Evolutionary conservation across 1,139 yeast genomes (phyloP).

Genomic region (Geotrichum carabidarum): DNA sequence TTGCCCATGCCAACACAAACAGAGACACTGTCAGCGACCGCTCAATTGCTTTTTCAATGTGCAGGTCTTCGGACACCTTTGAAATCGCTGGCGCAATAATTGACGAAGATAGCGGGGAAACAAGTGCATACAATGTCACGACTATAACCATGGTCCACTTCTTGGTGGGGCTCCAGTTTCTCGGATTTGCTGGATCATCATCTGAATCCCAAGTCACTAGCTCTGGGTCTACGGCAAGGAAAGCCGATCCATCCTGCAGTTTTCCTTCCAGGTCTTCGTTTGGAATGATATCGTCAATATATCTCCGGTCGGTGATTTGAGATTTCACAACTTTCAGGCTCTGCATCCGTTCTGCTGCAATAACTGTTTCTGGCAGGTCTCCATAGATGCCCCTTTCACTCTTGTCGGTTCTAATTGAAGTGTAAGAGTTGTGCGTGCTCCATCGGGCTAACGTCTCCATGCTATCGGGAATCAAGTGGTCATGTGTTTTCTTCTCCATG

Average conservation of each 20-base stretch:
- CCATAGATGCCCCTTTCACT: conserved; percentile 16
- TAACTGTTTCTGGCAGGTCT: conserved; percentile 6
- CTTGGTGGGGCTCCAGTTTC: conserved; percentile 49
- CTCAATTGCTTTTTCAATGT: conserved; percentile 40
- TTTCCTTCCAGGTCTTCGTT: conserved; percentile 13
- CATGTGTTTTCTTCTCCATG: neutral
- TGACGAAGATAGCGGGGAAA: conserved; percentile 58
- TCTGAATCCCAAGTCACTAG: conserved; percentile 61
- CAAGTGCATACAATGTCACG: conserved; percentile 51
- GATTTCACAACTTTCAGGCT: conserved; percentile 6
- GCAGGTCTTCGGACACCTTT: conserved; percentile 43
- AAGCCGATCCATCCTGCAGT: conserved; percentile 45
- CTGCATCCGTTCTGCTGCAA: conserved; percentile 10
- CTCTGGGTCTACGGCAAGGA: conserved; percentile 52
- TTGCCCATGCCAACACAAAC: conserved; percentile 59
- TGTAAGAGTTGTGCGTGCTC: neutral
- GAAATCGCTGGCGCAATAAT: conserved; percentile 55
- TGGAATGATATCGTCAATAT: conserved; percentile 17
- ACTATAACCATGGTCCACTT: conserved; percentile 46
- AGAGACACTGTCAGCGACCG: conserved; percentile 51
- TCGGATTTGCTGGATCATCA: conserved; percentile 55
- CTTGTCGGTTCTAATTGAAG: conserved; percentile 1
- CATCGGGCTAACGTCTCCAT: neutral
- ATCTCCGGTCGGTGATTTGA: conserved; percentile 5
- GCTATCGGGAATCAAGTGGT: neutral